A percentile compares a stretch with the other conserved stretches of the same genome.
Conservation (phyloP, 2,329 filamentous ascomycete species). For the Fusarium pininemorale region DNA sequence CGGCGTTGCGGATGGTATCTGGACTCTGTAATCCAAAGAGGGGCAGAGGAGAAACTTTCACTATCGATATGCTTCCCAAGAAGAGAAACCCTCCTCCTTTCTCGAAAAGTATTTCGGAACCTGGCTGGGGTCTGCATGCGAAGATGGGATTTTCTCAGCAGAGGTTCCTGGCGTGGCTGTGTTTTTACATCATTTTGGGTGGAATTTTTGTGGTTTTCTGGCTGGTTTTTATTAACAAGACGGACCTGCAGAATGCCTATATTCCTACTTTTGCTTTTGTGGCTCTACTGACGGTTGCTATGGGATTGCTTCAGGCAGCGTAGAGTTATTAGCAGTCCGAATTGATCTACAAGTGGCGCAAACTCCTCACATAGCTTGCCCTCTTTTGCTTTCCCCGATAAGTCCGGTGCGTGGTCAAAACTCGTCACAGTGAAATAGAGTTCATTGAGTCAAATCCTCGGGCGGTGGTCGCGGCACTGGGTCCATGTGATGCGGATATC, state of each 20-base stretch:
- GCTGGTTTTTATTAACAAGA: background rate
- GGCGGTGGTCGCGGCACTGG: too few species aligned
- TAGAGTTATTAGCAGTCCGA: rapidly evolving
- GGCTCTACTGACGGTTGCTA: background rate
- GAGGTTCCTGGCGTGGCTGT: background rate
- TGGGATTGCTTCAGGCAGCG: background rate
- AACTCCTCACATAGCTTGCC: too few species aligned
- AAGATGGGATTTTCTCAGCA: background rate
- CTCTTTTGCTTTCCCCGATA: background rate
- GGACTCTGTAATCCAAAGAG: rapidly evolving
- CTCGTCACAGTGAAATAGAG: rapidly evolving
- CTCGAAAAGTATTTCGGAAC: background rate
- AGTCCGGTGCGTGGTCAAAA: background rate
- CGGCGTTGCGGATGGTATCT: background rate
- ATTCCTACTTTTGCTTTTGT: background rate
- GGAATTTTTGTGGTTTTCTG: background rate
- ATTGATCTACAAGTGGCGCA: too few species aligned
- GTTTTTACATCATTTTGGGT: background rate
- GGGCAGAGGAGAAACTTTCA: background rate
- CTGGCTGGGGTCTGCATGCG: background rate
- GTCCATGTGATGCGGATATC: background rate
- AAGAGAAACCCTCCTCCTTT: background rate
- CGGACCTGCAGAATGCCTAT: background rate
- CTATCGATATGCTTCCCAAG: background rate
- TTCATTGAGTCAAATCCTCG: rapidly evolving